These are phyloP conservation scores for Collybia nuda DNA, from an alignment of 768 basidiomycete genomes.

Conservation along the genomic window DNA sequence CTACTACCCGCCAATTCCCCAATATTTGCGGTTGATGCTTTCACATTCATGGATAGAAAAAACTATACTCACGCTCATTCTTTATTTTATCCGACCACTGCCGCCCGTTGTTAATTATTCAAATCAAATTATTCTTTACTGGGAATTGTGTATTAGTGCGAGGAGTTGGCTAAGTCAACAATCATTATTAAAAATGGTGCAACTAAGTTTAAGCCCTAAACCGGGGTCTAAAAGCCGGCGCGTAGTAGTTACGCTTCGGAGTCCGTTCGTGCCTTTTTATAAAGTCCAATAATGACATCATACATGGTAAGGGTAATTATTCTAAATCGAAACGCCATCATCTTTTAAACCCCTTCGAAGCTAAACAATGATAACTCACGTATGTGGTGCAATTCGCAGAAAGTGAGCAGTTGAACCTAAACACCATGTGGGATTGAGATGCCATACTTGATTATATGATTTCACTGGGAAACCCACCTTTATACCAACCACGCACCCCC, in stretches of 20 bases:
- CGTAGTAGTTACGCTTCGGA: not conserved
- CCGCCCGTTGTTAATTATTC: too few species aligned
- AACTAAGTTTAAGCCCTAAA: not conserved
- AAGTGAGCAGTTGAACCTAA: slow-evolving; percentile 92
- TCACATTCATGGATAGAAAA: not conserved
- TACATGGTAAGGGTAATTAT: slow-evolving; percentile 91
- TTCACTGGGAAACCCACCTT: slow-evolving; percentile 52
- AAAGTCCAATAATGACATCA: slow-evolving; percentile 70
- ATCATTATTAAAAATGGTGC: not conserved
- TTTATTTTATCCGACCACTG: not conserved
- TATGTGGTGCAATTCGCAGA: slow-evolving; percentile 80
- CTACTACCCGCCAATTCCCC: slow-evolving; percentile 51
- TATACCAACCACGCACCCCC: slow-evolving; percentile 94
- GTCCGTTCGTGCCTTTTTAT: slow-evolving; percentile 43
- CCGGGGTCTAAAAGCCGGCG: too few species aligned
- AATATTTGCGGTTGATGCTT: slow-evolving; percentile 53
- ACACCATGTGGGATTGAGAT: not conserved
- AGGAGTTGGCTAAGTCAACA: too few species aligned
- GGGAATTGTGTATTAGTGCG: too few species aligned
- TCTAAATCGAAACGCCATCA: slow-evolving; percentile 30
- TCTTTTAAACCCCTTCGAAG: not conserved
- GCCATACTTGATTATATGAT: not conserved
- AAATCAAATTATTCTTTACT: too few species aligned
- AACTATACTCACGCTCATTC: slow-evolving; percentile 1
- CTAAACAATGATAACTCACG: not conserved